Evolutionary conservation across 805 yeast genomes (phyloP).

Genomic region (Yamadazyma phyllophila): DNA sequence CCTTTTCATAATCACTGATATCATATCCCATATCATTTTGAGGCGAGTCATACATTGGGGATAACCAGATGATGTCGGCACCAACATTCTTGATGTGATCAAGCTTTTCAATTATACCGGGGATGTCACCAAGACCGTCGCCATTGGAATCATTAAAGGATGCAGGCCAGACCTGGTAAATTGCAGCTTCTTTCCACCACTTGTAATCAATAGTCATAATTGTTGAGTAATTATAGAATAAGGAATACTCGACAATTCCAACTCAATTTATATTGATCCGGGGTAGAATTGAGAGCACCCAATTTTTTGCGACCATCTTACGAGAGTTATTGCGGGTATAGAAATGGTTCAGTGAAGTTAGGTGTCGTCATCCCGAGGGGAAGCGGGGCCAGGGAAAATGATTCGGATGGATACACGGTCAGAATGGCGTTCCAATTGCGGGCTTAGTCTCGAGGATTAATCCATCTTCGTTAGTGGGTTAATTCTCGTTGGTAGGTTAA

Average conservation of each 20-base stretch:
- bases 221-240: background rate
- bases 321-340: conserved; percentile 6
- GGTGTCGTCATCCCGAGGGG: background rate
- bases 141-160: conserved; percentile 58
- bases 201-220: conserved; percentile 10
- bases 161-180: conserved; percentile 63
- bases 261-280: conserved; percentile 1
- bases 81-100: conserved; percentile 53
- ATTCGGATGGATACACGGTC: background rate
- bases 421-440: background rate
- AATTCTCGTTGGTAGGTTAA: too few relatives aligned
- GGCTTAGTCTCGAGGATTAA: background rate
- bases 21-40: conserved; percentile 66
- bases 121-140: conserved; percentile 59
- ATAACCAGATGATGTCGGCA: conserved; percentile 54
- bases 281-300: conserved; percentile 2
- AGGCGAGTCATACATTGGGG: conserved; percentile 59
- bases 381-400: background rate
- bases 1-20: conserved; percentile 51
- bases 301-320: conserved; percentile 8
- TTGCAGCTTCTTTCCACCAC: conserved; percentile 59
- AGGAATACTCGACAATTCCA: background rate
- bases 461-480: too few relatives aligned
- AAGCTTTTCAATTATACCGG: conserved; percentile 50
- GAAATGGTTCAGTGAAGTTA: background rate